These are phyloP conservation scores for Paralagenidium karlingii DNA, from an alignment of 352 stramenopile genomes.

Conservation along the genomic window DNA sequence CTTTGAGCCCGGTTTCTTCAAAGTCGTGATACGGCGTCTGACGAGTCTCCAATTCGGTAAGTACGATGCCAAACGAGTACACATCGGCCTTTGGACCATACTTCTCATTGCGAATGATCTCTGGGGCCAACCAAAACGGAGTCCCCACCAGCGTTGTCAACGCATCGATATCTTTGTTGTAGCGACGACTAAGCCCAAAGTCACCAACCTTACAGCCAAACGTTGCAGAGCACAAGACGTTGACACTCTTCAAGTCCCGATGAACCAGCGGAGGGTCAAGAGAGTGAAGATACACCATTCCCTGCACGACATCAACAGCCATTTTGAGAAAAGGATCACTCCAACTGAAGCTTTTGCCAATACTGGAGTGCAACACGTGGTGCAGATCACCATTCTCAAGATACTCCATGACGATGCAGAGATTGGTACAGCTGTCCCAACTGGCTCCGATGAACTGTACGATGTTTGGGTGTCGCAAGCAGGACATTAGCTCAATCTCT, in stretches of 20 bases:
- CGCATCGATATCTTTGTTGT: constrained; percentile 72
- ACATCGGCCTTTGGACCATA: constrained; percentile 72
- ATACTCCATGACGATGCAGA: constrained; percentile 86
- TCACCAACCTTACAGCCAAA: constrained; percentile 83
- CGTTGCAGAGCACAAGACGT: constrained; percentile 78
- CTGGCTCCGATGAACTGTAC: constrained; percentile 83
- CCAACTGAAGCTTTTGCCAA: constrained; percentile 77
- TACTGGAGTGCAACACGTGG: constrained; percentile 62
- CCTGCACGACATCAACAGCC: constrained; percentile 71
- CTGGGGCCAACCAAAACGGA: constrained; percentile 77
- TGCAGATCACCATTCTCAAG: constrained; percentile 85
- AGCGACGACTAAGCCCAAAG: constrained; percentile 73
- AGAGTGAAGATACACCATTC: constrained; percentile 82
- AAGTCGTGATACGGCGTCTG: constrained; percentile 74
- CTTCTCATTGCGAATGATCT: constrained; percentile 80
- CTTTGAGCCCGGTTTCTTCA: constrained; percentile 54
- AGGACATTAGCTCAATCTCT: constrained; percentile 81
- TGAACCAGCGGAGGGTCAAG: constrained; percentile 76
- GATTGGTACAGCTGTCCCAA: constrained; percentile 81
- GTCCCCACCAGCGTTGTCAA: constrained; percentile 78
- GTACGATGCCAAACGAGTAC: constrained; percentile 84
- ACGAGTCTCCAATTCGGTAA: constrained; percentile 77
- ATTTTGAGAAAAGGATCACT: constrained; percentile 79
- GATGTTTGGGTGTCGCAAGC: constrained; percentile 77
- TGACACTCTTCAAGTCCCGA: constrained; percentile 81